Evolutionary conservation across 2,329 filamentous ascomycete species (phyloP), one percentile per base, ranked within the genome.

Genomic region (Hypomyces perniciosus): DNA sequence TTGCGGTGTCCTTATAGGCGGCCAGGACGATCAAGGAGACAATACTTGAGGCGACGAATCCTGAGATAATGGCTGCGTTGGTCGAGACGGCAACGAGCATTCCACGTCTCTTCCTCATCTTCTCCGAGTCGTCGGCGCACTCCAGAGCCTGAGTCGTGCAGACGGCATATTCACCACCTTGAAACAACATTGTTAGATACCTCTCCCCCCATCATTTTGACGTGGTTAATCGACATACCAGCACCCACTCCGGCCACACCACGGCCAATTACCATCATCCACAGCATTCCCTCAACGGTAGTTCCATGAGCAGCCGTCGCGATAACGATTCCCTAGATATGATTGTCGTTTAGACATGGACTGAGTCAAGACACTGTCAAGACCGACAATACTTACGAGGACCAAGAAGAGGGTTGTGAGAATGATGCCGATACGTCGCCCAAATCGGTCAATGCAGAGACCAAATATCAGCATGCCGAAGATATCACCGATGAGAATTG

Each of bases 221-320:
- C 6, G 27, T 28, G 13, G 8, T 12, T 6, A 35, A 9, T 37
- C 1, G 13, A 52, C 59, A 50, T 50, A 57, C 72, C 59, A 4
- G 71, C 66, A 41, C 75, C 74, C 13, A 77, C 72, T 2, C 74
- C 72, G 9, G 72, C 69, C 20, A 76, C 65, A 2, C 74, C 74
- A 29, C 75, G 68, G 1, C 72, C 69, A 26, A 76, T 61, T 0
- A 72, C 74, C 67, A 77, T 68, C 68, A 76, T 76, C 73, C 73
- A 76, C 44, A 75, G 72, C 69, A 77, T 75, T 46, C 71, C 72
- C 8, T 67, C 48, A 27, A 68, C 64, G 0, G 71, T 74, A 2
- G 62, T 55, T 5, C 73, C 73, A 51, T 71, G 62, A 0, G 72
- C 65, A 4, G 72, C 74, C 0, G 70, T 72, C 1, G 72, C 70